Conservation (phyloP, 1,284 basidiomycete species). For the Trichosporon asahii region DNA sequence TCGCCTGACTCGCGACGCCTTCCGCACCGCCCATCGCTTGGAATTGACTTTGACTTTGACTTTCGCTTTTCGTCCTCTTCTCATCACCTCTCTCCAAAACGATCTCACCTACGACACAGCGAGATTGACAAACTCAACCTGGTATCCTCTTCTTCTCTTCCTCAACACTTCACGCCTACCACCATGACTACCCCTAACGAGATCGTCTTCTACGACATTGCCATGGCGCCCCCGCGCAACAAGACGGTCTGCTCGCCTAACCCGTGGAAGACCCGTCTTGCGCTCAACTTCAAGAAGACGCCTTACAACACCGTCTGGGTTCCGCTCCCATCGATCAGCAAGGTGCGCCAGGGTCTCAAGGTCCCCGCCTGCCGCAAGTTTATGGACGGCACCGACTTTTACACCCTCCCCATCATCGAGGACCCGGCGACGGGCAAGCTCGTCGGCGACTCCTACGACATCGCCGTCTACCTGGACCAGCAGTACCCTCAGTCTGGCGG, state of each 20-base stretch:
- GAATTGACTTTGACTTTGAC: neutral
- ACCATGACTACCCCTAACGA: neutral
- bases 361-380: neutral
- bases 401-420: neutral
- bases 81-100: too few species aligned
- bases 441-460: constrained; percentile 4
- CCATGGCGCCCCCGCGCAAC: neutral
- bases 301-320: neutral
- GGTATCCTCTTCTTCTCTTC: too few species aligned
- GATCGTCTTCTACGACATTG: constrained; percentile 5
- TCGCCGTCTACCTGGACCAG: neutral
- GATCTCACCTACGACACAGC: neutral
- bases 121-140: neutral
- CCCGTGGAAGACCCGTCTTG: neutral
- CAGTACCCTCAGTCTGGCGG: neutral
- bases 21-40: neutral
- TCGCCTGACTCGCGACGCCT: neutral
- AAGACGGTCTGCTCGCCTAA: neutral
- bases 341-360: neutral
- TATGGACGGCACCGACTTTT: neutral
- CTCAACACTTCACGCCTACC: neutral
- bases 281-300: constrained; percentile 3
- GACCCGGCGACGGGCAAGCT: neutral
- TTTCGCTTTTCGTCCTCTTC: neutral
- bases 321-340: neutral